A percentile compares a stretch with the other conserved stretches of the same genome.
These are phyloP conservation scores for Nemania sp. DNA, from an alignment of 2,329 filamentous ascomycete genomes.

Conservation along the genomic window DNA sequence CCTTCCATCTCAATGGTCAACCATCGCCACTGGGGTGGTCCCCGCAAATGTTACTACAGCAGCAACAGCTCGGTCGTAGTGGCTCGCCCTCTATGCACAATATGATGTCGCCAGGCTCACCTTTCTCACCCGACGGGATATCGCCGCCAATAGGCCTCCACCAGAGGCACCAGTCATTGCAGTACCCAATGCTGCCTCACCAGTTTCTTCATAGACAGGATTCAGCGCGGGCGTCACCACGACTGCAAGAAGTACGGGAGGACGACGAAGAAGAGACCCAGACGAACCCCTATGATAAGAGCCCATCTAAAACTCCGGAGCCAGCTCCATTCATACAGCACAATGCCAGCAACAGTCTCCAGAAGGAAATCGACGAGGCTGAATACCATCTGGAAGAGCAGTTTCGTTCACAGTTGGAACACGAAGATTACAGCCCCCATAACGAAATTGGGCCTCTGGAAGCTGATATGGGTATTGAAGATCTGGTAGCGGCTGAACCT, in stretches of 20 bases:
- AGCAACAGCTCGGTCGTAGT: slow-evolving; percentile 64
- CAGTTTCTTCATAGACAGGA: slow-evolving; percentile 68
- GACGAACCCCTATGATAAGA: slow-evolving; percentile 58
- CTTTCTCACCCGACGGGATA: slow-evolving; percentile 67
- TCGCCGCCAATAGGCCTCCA: slow-evolving; percentile 60
- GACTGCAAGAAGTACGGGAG: slow-evolving; percentile 79
- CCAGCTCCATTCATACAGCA: slow-evolving; percentile 64
- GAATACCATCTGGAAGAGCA: slow-evolving; percentile 88
- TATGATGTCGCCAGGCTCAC: slow-evolving; percentile 73
- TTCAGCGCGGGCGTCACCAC: slow-evolving; percentile 67
- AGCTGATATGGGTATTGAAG: slow-evolving; percentile 39
- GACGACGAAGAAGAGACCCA: slow-evolving; percentile 74
- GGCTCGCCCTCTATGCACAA: slow-evolving; percentile 74
- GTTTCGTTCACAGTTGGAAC: slow-evolving; percentile 81
- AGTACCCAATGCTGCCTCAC: slow-evolving; percentile 67
- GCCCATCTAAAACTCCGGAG: slow-evolving; percentile 67
- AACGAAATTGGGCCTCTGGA: slow-evolving; percentile 56
- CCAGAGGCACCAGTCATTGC: slow-evolving; percentile 70
- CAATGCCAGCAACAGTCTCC: slow-evolving; percentile 81
- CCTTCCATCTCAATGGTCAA: slow-evolving; percentile 74
- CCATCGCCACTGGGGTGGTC: slow-evolving; percentile 71
- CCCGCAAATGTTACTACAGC: slow-evolving; percentile 66
- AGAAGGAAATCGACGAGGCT: slow-evolving; percentile 86
- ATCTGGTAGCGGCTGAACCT: slow-evolving; percentile 41
- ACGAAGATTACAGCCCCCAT: slow-evolving; percentile 80